These are phyloP conservation scores for Thalassiosira exigua DNA, from an alignment of 352 stramenopile genomes.

Conservation along the genomic window DNA sequence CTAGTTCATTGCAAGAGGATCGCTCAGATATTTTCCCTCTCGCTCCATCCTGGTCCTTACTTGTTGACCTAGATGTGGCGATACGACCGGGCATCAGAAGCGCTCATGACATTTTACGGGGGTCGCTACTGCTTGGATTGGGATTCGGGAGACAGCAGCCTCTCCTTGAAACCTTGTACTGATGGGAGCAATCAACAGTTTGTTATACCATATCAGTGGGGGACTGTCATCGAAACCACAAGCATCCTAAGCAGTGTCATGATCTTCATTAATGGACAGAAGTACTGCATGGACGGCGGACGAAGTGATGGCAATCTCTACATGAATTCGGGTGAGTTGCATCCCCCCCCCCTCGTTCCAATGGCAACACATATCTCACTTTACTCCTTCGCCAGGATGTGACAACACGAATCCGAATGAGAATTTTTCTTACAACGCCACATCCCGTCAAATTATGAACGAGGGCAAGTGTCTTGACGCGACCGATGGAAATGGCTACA, in stretches of 20 bases:
- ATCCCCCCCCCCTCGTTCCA: no score
- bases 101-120: background rate
- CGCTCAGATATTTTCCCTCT: no score
- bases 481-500: background rate
- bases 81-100: background rate
- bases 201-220: background rate
- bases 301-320: no score
- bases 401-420: no score
- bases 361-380: no score
- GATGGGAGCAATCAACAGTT: background rate
- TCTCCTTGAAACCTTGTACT: background rate
- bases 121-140: background rate
- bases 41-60: no score
- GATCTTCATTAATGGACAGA: no score
- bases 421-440: background rate
- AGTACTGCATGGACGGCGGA: no score
- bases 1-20: no score
- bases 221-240: background rate
- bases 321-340: no score
- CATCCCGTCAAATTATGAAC: background rate
- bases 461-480: background rate
- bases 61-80: background rate
- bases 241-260: no score
- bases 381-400: no score
- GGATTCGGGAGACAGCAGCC: background rate